Percentiles rank a stretch among this genome's conserved stretches.
Conservation (phyloP, 2,329 filamentous ascomycete species). For the Diaporthe citrichinensis region DNA sequence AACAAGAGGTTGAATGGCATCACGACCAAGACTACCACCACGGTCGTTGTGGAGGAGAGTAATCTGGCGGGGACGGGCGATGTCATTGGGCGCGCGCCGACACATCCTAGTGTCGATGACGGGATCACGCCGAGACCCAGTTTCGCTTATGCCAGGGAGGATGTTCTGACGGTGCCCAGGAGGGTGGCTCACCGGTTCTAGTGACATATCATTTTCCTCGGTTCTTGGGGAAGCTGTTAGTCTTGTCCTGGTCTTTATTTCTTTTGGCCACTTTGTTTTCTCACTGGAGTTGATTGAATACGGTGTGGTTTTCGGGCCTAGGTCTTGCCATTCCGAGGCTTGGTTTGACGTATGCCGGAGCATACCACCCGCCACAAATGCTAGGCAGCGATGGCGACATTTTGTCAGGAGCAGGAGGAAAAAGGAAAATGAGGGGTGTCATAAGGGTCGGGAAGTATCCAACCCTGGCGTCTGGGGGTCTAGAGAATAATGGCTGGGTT, state of each 20-base stretch:
- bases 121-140: conserved; percentile 2
- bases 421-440: background rate
- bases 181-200: conserved; percentile 34
- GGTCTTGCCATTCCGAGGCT: fast-evolving
- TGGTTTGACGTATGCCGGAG: background rate
- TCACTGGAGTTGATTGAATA: background rate
- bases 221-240: too few relatives aligned
- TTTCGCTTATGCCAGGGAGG: background rate
- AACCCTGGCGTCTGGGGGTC: background rate
- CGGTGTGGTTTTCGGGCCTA: too few relatives aligned
- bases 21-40: conserved; percentile 5
- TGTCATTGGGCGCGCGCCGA: background rate
- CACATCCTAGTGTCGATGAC: background rate
- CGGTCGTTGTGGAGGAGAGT: conserved; percentile 16
- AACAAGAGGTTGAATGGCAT: background rate
- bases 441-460: too few relatives aligned
- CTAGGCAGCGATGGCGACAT: too few relatives aligned
- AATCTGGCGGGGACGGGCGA: background rate
- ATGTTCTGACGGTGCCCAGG: conserved; percentile 16
- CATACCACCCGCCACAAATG: background rate
- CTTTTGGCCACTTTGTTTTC: too few relatives aligned
- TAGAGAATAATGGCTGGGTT: background rate
- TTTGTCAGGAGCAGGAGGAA: background rate
- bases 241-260: background rate
- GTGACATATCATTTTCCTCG: background rate